Evolutionary conservation across 169 alveolate species (phyloP).

Genomic region (Babesia bigemina): DNA sequence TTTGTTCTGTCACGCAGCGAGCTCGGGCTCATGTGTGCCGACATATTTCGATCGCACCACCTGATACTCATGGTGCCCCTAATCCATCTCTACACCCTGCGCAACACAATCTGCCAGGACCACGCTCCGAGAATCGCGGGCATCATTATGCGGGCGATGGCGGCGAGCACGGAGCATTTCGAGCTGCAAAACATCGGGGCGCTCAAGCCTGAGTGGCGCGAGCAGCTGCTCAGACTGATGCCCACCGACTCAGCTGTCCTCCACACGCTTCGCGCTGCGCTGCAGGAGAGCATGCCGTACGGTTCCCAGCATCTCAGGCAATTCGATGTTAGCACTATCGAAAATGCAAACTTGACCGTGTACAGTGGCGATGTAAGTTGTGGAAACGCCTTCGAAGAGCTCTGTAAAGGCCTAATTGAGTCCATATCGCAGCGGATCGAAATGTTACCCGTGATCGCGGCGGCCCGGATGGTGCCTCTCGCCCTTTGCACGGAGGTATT

Average conservation of each 20-base stretch:
- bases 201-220: conserved; percentile 22
- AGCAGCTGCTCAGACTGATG: not conserved
- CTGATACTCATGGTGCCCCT: conserved; percentile 48
- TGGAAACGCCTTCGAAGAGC: not conserved
- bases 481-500: not conserved
- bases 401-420: not conserved
- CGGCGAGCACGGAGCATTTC: not conserved
- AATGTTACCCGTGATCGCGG: conserved; percentile 20
- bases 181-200: not conserved
- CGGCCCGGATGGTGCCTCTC: conserved; percentile 13
- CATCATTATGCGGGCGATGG: not conserved
- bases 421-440: conserved; percentile 5
- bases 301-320: not conserved
- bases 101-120: not conserved
- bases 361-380: not conserved
- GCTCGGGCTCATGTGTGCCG: conserved; percentile 25
- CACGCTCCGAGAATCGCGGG: conserved; percentile 29
- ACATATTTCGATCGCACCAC: conserved; percentile 7
- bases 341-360: not conserved
- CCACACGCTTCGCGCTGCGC: not conserved
- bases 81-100: conserved; percentile 27
- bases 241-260: not conserved
- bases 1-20: conserved; percentile 23
- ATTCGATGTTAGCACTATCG: not conserved
- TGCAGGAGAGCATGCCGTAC: not conserved